These are phyloP conservation scores for Obelidium mucronatum DNA, from an alignment of 192 early-diverging fungal species.

Conservation along the genomic window DNA sequence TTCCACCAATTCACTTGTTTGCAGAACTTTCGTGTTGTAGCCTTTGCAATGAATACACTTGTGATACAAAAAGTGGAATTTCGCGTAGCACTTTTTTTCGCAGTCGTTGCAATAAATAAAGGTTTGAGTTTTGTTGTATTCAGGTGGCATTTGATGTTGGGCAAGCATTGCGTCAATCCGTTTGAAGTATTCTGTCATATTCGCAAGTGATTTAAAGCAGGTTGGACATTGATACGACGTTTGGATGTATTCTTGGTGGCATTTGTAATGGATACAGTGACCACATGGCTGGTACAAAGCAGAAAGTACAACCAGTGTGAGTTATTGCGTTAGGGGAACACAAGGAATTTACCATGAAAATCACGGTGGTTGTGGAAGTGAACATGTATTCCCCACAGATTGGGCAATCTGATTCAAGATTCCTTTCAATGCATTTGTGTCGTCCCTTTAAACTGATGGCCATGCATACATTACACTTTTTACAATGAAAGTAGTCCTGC, in stretches of 20 bases:
- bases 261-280: conserved; percentile 91
- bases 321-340: not conserved
- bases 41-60: conserved; percentile 85
- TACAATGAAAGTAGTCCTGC: conserved; percentile 90
- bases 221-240: conserved; percentile 96
- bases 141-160: conserved; percentile 88
- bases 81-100: conserved; percentile 80
- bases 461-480: conserved; percentile 93
- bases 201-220: conserved; percentile 87
- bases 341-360: conserved; percentile 75
- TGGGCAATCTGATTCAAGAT: conserved; percentile 91
- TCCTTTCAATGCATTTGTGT: conserved; percentile 93
- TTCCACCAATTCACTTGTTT: conserved; percentile 58
- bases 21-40: conserved; percentile 91
- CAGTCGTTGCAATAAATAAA: conserved; percentile 96
- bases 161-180: conserved; percentile 84
- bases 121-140: conserved; percentile 79
- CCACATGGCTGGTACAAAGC: conserved; percentile 76
- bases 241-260: conserved; percentile 84
- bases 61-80: conserved; percentile 97
- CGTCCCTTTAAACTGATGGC: conserved; percentile 71
- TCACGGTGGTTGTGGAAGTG: conserved; percentile 80
- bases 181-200: conserved; percentile 82
- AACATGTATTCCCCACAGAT: conserved; percentile 98
- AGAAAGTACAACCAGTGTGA: too few species aligned